These are phyloP conservation scores for Chloropicon primus DNA, from an alignment of 139 green algal species.

Conservation along the genomic window DNA sequence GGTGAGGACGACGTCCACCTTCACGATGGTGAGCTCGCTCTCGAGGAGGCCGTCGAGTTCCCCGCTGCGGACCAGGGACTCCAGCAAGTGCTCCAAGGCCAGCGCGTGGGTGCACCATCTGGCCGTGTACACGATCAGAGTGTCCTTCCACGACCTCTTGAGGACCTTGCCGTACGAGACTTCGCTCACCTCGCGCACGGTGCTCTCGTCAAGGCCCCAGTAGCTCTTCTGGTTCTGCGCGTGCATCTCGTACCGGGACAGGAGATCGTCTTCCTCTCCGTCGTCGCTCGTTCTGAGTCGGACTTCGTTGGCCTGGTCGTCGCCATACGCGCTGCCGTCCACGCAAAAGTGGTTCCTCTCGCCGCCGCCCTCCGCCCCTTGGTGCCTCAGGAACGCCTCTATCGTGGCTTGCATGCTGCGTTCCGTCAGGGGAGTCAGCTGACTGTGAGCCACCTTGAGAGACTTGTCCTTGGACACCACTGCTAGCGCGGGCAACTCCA, in stretches of 20 bases:
- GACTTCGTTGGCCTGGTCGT: no score
- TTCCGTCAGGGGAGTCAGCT: no score
- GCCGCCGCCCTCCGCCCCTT: no score
- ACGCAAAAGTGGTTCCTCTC: no score
- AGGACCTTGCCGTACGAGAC: neutral
- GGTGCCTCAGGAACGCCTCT: no score
- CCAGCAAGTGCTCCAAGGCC: slow-evolving; percentile 12
- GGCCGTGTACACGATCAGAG: slow-evolving; percentile 12
- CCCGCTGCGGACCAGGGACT: slow-evolving; percentile 2
- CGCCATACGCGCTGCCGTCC: no score
- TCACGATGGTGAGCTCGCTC: slow-evolving; percentile 16
- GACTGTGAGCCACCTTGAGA: no score
- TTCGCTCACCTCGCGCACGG: slow-evolving; percentile 12
- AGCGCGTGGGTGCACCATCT: slow-evolving; percentile 12
- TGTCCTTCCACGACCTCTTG: slow-evolving; percentile 15
- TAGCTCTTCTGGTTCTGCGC: slow-evolving; percentile 11
- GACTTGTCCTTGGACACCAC: no score
- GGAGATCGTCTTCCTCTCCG: no score
- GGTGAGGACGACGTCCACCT: slow-evolving; percentile 17
- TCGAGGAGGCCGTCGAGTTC: slow-evolving; percentile 12
- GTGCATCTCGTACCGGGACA: slow-evolving; percentile 8
- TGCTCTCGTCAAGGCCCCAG: neutral
- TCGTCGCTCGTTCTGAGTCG: no score
- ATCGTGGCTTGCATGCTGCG: no score
- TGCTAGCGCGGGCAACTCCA: slow-evolving; percentile 8